Evolutionary conservation across 306 rosid species (phyloP).

Genomic region (Lathyrus oleraceus): DNA sequence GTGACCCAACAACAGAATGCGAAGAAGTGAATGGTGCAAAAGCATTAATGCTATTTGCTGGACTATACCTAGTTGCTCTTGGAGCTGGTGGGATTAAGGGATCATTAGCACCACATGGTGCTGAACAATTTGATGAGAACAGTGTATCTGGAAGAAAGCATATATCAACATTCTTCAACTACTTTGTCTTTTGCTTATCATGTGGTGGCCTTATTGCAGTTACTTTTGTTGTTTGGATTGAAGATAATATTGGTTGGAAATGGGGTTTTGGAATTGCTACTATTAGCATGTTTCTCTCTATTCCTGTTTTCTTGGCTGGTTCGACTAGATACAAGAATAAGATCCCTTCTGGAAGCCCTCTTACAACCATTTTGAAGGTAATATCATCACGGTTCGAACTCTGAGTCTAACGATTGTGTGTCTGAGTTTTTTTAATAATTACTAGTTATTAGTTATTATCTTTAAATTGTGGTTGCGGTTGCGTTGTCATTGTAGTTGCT

Average conservation of each 20-base stretch:
- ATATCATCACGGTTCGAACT: no score
- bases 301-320: conserved; percentile 69
- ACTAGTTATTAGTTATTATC: no score
- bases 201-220: conserved; percentile 82
- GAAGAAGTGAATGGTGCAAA: conserved; percentile 62
- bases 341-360: conserved; percentile 82
- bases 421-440: no score
- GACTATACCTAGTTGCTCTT: conserved; percentile 82
- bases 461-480: no score
- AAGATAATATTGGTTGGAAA: conserved; percentile 91
- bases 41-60: conserved; percentile 61
- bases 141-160: conserved; percentile 67
- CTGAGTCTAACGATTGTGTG: no score
- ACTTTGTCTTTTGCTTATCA: conserved; percentile 74
- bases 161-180: conserved; percentile 90
- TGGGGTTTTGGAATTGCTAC: conserved; percentile 93
- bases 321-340: conserved; percentile 70
- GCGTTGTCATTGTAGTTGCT: no score
- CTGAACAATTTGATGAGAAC: conserved; percentile 81
- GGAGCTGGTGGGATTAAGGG: conserved; percentile 95
- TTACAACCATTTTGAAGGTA: conserved; percentile 85
- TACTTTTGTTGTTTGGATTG: conserved; percentile 90
- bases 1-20: conserved; percentile 48
- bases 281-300: conserved; percentile 62
- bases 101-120: conserved; percentile 80